These are phyloP conservation scores for Scutellaria galericulata DNA, from an alignment of 257 asterid species.

Conservation along the genomic window DNA sequence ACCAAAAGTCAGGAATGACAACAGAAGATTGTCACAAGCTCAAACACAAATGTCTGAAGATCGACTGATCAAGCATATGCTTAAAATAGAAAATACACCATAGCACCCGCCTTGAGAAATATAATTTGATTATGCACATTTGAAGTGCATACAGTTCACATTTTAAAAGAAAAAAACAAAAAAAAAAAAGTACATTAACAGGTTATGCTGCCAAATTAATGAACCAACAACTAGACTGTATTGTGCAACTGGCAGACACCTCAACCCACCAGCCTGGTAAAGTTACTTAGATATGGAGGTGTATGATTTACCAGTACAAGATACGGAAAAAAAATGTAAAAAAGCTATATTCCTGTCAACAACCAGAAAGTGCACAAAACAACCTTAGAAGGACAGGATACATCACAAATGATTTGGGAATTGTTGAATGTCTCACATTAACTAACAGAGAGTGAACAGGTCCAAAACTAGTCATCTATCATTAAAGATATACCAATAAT, in stretches of 20 bases:
- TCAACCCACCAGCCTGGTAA: neutral
- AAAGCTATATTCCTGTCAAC: neutral
- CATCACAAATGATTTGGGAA: neutral
- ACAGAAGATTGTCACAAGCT: neutral
- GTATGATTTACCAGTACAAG: neutral
- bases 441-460: too few species aligned
- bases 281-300: too few species aligned
- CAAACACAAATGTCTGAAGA: neutral
- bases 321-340: neutral
- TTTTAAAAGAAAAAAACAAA: neutral
- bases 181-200: neutral
- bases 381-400: neutral
- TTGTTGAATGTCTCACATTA: neutral
- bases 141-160: neutral
- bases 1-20: conserved; percentile 2
- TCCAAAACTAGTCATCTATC: too few species aligned
- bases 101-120: neutral
- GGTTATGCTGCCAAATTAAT: neutral
- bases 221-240: neutral
- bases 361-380: neutral
- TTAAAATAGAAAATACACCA: neutral
- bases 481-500: too few species aligned
- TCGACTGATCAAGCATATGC: neutral
- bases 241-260: neutral
- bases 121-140: conserved; percentile 11